Percentiles rank a stretch among this genome's conserved stretches.
These are phyloP conservation scores for Acacia confusa DNA, from an alignment of 306 rosid species.

Conservation along the genomic window DNA sequence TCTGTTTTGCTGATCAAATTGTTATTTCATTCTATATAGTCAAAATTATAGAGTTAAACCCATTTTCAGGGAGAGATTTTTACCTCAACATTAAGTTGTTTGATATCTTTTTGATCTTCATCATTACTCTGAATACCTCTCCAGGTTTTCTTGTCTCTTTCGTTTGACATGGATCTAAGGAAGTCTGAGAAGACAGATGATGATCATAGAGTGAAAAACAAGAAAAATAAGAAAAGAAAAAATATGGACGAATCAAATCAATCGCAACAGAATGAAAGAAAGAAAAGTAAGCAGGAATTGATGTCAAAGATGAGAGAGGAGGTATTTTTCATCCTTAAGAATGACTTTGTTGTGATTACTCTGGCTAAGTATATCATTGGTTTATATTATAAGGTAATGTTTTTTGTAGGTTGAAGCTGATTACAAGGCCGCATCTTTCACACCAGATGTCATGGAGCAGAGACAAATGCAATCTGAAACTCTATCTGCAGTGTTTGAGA, in stretches of 20 bases:
- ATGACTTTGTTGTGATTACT: slow-evolving; percentile 33
- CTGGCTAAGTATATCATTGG: slow-evolving; percentile 12
- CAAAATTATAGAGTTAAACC: slow-evolving; percentile 8
- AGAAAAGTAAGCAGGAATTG: slow-evolving; percentile 63
- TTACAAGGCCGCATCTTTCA: slow-evolving; percentile 84
- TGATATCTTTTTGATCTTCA: slow-evolving; percentile 4
- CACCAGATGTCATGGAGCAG: slow-evolving; percentile 66
- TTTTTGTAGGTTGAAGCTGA: slow-evolving; percentile 82
- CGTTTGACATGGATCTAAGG: slow-evolving; percentile 81
- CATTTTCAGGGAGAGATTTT: slow-evolving; percentile 17
- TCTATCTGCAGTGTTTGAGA: slow-evolving; percentile 92
- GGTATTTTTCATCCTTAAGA: slow-evolving; percentile 47
- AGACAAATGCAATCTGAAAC: slow-evolving; percentile 83
- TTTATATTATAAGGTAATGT: slow-evolving; percentile 19
- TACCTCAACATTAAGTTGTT: slow-evolving; percentile 3
- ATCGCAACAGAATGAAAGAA: slow-evolving; percentile 61
- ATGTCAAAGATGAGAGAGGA: slow-evolving; percentile 74
- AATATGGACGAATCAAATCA: slow-evolving; percentile 58
- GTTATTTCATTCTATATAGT: slow-evolving; percentile 8
- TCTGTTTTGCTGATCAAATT: slow-evolving; percentile 17
- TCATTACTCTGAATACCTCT: slow-evolving; percentile 31
- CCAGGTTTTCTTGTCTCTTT: slow-evolving; percentile 83
- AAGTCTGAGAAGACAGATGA: slow-evolving; percentile 56
- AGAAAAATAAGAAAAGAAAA: slow-evolving; percentile 66
- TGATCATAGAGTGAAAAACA: slow-evolving; percentile 56